Conservation (phyloP, 345 rosid genomes). For the Aquilaria malaccensis region DNA sequence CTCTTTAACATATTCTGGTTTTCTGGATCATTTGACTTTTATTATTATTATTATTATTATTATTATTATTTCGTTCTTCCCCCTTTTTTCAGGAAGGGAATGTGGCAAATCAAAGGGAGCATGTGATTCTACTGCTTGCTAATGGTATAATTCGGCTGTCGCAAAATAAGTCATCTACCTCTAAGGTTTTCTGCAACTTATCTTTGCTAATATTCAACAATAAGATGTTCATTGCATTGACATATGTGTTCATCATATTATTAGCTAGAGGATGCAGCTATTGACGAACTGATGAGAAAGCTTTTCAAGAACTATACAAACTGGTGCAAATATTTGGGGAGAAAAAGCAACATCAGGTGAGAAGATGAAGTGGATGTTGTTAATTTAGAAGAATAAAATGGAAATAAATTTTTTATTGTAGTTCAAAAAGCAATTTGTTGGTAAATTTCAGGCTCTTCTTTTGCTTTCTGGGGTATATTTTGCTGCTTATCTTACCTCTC, state of each 20-base stretch:
- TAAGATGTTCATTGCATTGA: conserved; percentile 11
- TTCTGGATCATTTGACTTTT: background rate
- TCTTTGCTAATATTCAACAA: conserved; percentile 6
- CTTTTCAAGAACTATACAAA: conserved; percentile 79
- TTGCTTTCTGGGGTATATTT: background rate
- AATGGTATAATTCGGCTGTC: conserved; percentile 51
- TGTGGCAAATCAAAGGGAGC: conserved; percentile 92
- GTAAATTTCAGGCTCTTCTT: background rate
- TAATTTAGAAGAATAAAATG: background rate
- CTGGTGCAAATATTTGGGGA: conserved; percentile 88
- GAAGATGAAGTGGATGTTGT: conserved; percentile 1
- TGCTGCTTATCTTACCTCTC: background rate
- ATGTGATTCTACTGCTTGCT: conserved; percentile 82
- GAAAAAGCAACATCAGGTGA: conserved; percentile 71
- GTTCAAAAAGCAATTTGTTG: background rate
- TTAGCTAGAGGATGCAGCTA: conserved; percentile 67
- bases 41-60: background rate
- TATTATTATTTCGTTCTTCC: conserved; percentile 7
- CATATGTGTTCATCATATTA: conserved; percentile 16
- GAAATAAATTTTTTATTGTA: conserved; percentile 1
- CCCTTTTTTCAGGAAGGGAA: conserved; percentile 56
- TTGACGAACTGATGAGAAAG: conserved; percentile 78
- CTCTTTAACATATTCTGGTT: too few relatives aligned
- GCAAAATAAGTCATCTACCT: conserved; percentile 38
- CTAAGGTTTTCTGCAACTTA: conserved; percentile 40